Evolutionary conservation across 495 filamentous ascomycete genomes (phyloP).

Genomic region (Chaetomium cochliodes): DNA sequence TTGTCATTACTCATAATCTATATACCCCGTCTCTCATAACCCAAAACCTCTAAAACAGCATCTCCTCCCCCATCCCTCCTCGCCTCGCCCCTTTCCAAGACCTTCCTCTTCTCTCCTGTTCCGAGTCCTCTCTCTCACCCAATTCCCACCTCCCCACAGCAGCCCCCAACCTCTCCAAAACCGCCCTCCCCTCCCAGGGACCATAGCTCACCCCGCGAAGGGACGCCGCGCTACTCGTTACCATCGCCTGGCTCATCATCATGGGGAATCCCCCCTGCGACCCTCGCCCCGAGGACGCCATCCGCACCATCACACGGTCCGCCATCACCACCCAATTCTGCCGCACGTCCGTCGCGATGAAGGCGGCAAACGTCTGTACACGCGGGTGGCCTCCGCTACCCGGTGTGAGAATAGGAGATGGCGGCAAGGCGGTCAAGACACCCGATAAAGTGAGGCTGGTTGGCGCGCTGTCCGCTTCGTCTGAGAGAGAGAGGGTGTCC

Average conservation of each 20-base stretch:
- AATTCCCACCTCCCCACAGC: conserved; percentile 34
- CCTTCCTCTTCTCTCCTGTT: background rate
- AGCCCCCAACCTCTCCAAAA: conserved; percentile 26
- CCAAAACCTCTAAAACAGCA: conserved; percentile 12
- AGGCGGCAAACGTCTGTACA: conserved; percentile 36
- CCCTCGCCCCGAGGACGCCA: conserved; percentile 28
- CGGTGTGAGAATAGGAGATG: background rate
- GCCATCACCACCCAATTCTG: conserved; percentile 40
- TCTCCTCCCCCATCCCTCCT: background rate
- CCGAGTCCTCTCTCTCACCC: background rate
- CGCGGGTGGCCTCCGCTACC: conserved; percentile 13
- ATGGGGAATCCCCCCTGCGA: background rate
- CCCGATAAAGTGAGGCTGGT: conserved; percentile 1
- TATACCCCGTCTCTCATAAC: conserved; percentile 1
- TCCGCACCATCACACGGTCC: conserved; percentile 35
- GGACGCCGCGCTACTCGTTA: background rate
- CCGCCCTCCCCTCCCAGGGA: conserved; percentile 27
- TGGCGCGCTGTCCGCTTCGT: background rate
- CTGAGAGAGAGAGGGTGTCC: background rate
- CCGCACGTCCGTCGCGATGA: conserved; percentile 39
- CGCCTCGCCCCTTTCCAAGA: background rate
- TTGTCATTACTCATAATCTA: conserved; percentile 5
- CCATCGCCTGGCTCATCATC: background rate
- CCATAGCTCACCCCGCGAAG: conserved; percentile 31
- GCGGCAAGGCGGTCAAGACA: background rate